Conservation (phyloP, 257 asterid genomes). For the Scutellaria minor region DNA sequence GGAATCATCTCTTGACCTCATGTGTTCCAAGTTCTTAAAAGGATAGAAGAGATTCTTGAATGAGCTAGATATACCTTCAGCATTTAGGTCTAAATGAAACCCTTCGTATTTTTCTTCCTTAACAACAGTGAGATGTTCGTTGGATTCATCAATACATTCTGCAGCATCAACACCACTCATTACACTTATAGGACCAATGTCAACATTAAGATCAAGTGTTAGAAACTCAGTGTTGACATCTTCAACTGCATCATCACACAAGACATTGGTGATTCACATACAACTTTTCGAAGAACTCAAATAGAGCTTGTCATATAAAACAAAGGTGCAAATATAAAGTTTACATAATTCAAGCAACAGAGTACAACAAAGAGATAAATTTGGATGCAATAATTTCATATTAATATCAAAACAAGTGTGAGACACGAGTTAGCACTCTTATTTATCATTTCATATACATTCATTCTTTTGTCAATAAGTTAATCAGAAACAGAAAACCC, state of each 20-base stretch:
- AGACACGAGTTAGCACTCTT: too few relatives aligned
- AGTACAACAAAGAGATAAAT: not conserved
- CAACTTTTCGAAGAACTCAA: too few relatives aligned
- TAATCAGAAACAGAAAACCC: constrained; percentile 38
- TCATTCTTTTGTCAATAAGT: constrained; percentile 1
- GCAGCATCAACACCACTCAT: constrained; percentile 29
- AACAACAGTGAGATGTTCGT: constrained; percentile 20
- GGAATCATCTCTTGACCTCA: constrained; percentile 54
- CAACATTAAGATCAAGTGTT: constrained; percentile 2
- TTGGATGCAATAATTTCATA: not conserved
- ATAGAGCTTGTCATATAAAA: not conserved
- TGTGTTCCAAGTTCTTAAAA: constrained; percentile 37
- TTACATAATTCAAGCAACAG: not conserved
- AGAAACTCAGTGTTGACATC: constrained; percentile 34
- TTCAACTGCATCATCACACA: constrained; percentile 19
- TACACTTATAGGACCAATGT: constrained; percentile 33
- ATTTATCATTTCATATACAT: too few relatives aligned
- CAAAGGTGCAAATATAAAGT: not conserved
- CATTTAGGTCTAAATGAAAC: constrained; percentile 61
- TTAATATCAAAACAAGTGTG: not conserved
- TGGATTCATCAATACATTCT: constrained; percentile 37
- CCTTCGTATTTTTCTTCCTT: constrained; percentile 45
- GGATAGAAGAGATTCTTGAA: constrained; percentile 48
- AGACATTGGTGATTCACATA: too few relatives aligned
- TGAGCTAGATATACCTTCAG: constrained; percentile 62